Conservation (phyloP, 495 filamentous ascomycete species). For the Daldinia childiae region DNA sequence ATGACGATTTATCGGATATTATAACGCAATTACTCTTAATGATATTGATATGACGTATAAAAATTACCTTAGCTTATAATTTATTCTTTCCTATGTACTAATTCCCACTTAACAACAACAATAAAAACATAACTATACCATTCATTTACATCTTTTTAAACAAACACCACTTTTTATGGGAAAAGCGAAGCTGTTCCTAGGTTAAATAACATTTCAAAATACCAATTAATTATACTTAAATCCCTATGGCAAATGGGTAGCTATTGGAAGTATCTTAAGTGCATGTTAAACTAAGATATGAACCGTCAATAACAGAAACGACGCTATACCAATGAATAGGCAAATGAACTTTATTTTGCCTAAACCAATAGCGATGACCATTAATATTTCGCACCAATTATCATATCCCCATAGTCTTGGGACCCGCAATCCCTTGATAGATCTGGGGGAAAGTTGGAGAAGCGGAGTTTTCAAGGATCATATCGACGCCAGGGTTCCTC, state of each 20-base stretch:
- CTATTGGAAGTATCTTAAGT: background rate
- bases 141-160: no score
- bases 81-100: no score
- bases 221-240: background rate
- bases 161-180: no score
- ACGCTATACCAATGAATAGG: background rate
- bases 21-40: no score
- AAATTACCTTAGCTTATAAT: no score
- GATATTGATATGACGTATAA: no score
- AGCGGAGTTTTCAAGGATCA: conserved; percentile 25
- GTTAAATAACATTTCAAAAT: no score
- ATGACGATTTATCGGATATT: no score
- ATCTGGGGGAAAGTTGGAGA: conserved; percentile 28
- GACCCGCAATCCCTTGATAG: background rate
- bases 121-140: no score
- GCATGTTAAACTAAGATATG: background rate
- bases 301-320: background rate
- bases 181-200: no score
- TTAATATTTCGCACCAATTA: background rate
- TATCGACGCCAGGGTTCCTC: conserved; percentile 2
- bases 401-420: background rate
- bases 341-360: background rate
- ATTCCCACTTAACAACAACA: no score
- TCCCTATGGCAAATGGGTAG: background rate
- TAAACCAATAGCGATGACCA: background rate